A percentile compares a stretch with the other conserved stretches of the same genome.
Evolutionary conservation across 2,329 filamentous ascomycete species (phyloP).

Genomic region (Sporothrix curviconia): DNA sequence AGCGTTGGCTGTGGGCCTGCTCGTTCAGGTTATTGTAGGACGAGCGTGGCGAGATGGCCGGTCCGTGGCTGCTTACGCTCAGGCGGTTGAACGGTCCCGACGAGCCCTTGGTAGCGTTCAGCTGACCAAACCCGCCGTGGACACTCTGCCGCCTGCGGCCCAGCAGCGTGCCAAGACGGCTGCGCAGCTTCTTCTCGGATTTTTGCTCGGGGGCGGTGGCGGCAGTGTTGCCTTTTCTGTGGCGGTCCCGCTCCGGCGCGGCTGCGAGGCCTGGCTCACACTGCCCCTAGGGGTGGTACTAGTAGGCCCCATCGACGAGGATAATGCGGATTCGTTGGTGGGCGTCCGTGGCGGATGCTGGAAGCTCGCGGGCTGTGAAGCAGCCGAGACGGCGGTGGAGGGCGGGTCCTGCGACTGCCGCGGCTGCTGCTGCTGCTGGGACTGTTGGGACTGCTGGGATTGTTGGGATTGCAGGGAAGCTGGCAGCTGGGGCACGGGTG

Average conservation of each 20-base stretch:
- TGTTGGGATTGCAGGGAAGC: no score
- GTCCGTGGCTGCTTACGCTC: slow-evolving; percentile 57
- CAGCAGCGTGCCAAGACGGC: slow-evolving; percentile 64
- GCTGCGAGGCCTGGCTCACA: no score
- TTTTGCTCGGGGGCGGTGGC: neutral
- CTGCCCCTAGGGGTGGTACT: no score
- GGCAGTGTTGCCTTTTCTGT: neutral
- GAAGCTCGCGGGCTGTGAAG: neutral
- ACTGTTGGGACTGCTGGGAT: neutral
- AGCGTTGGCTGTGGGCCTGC: slow-evolving; percentile 45
- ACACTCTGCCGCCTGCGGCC: slow-evolving; percentile 60
- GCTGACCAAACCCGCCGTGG: slow-evolving; percentile 53
- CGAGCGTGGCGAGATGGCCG: slow-evolving; percentile 48
- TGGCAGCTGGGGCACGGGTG: no score
- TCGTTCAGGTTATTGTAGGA: slow-evolving; percentile 56
- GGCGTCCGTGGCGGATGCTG: no score
- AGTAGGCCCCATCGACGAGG: no score
- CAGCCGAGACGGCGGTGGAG: neutral
- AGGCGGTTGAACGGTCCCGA: slow-evolving; percentile 52
- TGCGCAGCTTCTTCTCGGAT: slow-evolving; percentile 40
- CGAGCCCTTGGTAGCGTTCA: slow-evolving; percentile 49
- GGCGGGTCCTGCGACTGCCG: neutral
- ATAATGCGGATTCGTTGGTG: no score
- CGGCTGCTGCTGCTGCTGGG: neutral
- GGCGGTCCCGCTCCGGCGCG: no score